Evolutionary conservation across 352 stramenopile species (phyloP), one percentile per base, ranked within the genome.

Genomic region (Globisporangium spinosum): DNA sequence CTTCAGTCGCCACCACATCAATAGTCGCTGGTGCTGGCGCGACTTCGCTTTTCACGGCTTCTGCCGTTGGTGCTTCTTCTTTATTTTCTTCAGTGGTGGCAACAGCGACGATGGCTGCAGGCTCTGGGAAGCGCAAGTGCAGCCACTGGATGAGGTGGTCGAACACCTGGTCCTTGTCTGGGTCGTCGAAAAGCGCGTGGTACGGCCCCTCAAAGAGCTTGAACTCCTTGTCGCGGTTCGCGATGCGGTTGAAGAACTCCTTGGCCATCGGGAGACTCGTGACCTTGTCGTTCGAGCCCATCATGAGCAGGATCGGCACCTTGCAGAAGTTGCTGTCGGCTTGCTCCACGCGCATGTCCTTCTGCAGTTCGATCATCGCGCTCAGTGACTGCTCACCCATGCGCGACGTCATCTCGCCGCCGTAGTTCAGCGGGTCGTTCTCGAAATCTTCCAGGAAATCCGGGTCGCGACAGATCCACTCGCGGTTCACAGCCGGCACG

Each of bases 121-220:
- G 7, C 27, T 60, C n/a, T 49, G 76, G 70, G 77, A 86, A 77
- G 53, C 74, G 65, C 12, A 62, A 25, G 25, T 82, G 61, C 17
- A 93, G 73, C 85, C 85, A 93, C 35, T 67, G 55, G 51, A 60
- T 65, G 13, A 87, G 56, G 35, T 74, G 68, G 4, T 73, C 60
- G 23, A 89, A 65, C n/a, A 89, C 82, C 1, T 74, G 58, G 15
- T 89, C 76, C 17, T 79, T 77, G 58, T 91, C 80, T 1, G 77
- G 77, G 62, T 93, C 85, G 45, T 91, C 78, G 64, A 82, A 89
- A 4, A 91, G 67, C 34, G 75, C 75, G 29, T 93, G 83, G 61
- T 75, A 91, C 13, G 78, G 62, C 0, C 75, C 83, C 2, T 78
- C 70, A 35, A 93, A 82, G 15, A 85, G 27, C 67, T 78, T 80